Conservation (phyloP, 1,139 yeast species). For the Hyphopichia burtonii region DNA sequence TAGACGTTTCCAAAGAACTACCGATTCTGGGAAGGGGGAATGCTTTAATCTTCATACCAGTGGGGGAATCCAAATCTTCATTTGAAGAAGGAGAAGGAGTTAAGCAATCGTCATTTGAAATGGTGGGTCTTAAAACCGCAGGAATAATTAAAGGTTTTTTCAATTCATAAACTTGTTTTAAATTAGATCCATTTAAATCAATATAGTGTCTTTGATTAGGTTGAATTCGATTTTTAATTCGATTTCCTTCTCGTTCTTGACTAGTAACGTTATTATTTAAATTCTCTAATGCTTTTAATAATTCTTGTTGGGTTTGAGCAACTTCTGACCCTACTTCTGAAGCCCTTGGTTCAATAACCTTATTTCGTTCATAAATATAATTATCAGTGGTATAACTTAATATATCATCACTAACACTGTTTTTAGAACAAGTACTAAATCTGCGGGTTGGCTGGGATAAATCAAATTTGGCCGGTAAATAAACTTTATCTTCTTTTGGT, state of each 20-base stretch:
- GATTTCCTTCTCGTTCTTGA: slow-evolving; percentile 13
- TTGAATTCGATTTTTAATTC: slow-evolving; percentile 11
- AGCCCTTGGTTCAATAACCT: no score
- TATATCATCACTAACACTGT: slow-evolving; percentile 6
- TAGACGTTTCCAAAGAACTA: neutral
- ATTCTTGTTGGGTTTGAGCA: no score
- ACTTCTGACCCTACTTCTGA: no score
- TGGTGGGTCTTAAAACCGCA: slow-evolving; percentile 41
- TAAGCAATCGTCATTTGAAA: slow-evolving; percentile 3
- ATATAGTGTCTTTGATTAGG: slow-evolving; percentile 4
- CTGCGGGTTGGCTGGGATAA: slow-evolving; percentile 36
- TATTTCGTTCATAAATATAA: slow-evolving; percentile 14
- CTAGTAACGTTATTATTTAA: slow-evolving; percentile 23
- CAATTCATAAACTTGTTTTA: slow-evolving; percentile 31
- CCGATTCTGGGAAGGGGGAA: slow-evolving; percentile 4
- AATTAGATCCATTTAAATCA: slow-evolving; percentile 11
- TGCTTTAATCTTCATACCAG: slow-evolving; percentile 5
- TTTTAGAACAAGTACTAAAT: slow-evolving; percentile 15
- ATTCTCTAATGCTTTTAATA: slow-evolving; percentile 24
- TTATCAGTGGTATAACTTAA: slow-evolving; percentile 19
- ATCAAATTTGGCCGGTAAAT: slow-evolving; percentile 44
- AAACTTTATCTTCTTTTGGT: slow-evolving; percentile 11
- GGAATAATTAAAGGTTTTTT: slow-evolving; percentile 44
- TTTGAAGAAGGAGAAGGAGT: neutral
- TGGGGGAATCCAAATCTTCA: slow-evolving; percentile 3